Evolutionary conservation across 2,329 filamentous ascomycete genomes (phyloP).

Genomic region (Colletotrichum tropicale): DNA sequence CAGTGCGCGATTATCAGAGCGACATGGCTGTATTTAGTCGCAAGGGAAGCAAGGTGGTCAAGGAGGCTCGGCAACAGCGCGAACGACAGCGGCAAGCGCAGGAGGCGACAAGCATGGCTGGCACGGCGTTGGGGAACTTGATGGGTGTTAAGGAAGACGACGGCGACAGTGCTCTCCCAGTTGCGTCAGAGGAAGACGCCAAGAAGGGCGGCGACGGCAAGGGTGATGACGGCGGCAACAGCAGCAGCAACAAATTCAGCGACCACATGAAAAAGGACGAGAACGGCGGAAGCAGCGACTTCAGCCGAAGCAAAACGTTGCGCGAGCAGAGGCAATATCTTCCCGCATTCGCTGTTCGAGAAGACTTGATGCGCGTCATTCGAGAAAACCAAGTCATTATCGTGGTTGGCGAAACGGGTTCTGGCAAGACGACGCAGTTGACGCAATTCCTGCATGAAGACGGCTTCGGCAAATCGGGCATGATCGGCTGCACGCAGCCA

Average conservation of each 20-base stretch:
- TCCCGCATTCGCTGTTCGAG: constrained; percentile 93
- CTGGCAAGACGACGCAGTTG: constrained; percentile 95
- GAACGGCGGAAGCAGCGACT: constrained; percentile 82
- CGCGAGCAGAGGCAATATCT: constrained; percentile 91
- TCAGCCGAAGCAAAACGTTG: constrained; percentile 90
- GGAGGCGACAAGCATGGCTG: constrained; percentile 90
- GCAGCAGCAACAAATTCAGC: constrained; percentile 74
- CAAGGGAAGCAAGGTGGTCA: constrained; percentile 92
- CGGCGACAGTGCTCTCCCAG: constrained; percentile 85
- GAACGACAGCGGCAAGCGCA: constrained; percentile 94
- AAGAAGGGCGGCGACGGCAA: constrained; percentile 43
- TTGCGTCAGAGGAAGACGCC: constrained; percentile 71
- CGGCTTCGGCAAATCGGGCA: constrained; percentile 83
- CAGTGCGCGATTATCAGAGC: constrained; percentile 91
- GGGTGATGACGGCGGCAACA: constrained; percentile 36
- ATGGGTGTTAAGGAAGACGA: constrained; percentile 96
- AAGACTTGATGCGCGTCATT: constrained; percentile 90
- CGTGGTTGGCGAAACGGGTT: constrained; percentile 95
- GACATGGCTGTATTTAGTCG: constrained; percentile 99
- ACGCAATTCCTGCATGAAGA: constrained; percentile 97
- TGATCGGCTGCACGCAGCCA: constrained; percentile 97
- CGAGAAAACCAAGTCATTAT: constrained; percentile 97
- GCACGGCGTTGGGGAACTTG: constrained; percentile 90
- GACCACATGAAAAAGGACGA: constrained; percentile 88
- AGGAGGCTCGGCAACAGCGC: constrained; percentile 87